Percentiles rank a stretch among this genome's conserved stretches.
phyloP scores from a whole-genome alignment of 345 rosid species.

The Iberis pinnata region DNA sequence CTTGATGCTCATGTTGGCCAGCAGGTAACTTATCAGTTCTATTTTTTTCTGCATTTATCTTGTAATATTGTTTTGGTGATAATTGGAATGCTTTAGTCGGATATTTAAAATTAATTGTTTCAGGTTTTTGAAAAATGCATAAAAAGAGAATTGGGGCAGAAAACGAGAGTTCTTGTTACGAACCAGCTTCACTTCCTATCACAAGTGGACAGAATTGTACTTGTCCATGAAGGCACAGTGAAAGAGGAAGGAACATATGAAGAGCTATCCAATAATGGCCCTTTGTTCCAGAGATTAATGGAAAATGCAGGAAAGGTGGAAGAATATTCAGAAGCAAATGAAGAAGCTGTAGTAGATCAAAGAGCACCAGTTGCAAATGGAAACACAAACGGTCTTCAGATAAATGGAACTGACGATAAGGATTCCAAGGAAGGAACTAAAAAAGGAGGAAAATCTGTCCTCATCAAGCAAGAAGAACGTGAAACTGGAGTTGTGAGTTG shows the following conservation, averaged over 20 bases:
- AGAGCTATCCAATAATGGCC: constrained; percentile 68
- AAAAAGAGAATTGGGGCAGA: constrained; percentile 68
- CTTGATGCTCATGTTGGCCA: constrained; percentile 90
- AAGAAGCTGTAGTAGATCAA: constrained; percentile 44
- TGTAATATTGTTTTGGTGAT: not conserved
- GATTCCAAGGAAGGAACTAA: constrained; percentile 33
- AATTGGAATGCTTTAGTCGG: not conserved
- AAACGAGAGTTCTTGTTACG: constrained; percentile 96
- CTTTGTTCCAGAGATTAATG: constrained; percentile 75
- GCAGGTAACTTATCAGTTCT: constrained; percentile 45
- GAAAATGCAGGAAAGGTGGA: constrained; percentile 99
- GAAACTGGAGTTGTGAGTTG: constrained; percentile 91
- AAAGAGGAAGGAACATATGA: constrained; percentile 98
- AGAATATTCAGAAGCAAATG: constrained; percentile 76
- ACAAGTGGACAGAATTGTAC: constrained; percentile 82
- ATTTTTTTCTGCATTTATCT: constrained; percentile 1
- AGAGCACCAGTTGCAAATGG: constrained; percentile 50
- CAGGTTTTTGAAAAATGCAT: constrained; percentile 97
- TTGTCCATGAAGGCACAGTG: constrained; percentile 88
- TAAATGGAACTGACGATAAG: constrained; percentile 30
- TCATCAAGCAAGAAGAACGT: constrained; percentile 94
- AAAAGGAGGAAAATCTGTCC: constrained; percentile 63
- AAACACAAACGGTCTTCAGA: constrained; percentile 35
- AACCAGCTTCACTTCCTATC: constrained; percentile 98
- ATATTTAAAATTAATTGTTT: constrained; percentile 4